Evolutionary conservation across 75 land plant genomes (phyloP), one percentile per base, ranked within the genome.

Genomic region (Cryptomeria japonica): DNA sequence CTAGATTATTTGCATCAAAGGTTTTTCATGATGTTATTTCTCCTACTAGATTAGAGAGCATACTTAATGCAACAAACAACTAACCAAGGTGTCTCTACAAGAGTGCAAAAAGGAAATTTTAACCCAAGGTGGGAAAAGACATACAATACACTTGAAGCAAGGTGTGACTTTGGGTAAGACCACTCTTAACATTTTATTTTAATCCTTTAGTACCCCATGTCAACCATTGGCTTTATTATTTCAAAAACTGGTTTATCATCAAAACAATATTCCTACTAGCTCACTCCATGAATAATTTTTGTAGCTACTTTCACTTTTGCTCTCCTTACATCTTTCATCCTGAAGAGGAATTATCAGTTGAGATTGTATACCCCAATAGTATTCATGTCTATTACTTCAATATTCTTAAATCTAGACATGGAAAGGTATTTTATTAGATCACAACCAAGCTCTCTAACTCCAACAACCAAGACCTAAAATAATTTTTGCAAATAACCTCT

Each of bases 191-290:
- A 94, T 98, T 99, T 38, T 99, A 97, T 84, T 96, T 96, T 85
- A 98, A 96, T n/a, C 99, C 99, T 91, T 98, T 96, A 55, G 99
- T 98, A 38, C 99, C 99, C 78, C 99, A 97, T 1, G 88, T 98
- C 99, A 25, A 97, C 99, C 96, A 98, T 94, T 22, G 99, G 99
- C 87, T 95, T 98, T 6, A 97, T 92, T 76, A 98, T 95, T 86
- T 95, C 94, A 51, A 88, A 87, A 53, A 80, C 56, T 28, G 97
- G 96, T n/a, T 94, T 90, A 58, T 94, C 99, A 90, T 98, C 96
- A 90, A 89, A 88, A 85, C 95, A 94, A 89, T 97, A 97, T 87
- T 98, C 32, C 99, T 99, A 91, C 93, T 94, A 51, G 97, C 95
- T 87, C 99, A 91, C 87, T 96, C 95, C 99, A 97, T 97, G 28